Base-by-base conservation (phyloP, 257 asterid genomes). In the Gynochthodes officinalis region DNA sequence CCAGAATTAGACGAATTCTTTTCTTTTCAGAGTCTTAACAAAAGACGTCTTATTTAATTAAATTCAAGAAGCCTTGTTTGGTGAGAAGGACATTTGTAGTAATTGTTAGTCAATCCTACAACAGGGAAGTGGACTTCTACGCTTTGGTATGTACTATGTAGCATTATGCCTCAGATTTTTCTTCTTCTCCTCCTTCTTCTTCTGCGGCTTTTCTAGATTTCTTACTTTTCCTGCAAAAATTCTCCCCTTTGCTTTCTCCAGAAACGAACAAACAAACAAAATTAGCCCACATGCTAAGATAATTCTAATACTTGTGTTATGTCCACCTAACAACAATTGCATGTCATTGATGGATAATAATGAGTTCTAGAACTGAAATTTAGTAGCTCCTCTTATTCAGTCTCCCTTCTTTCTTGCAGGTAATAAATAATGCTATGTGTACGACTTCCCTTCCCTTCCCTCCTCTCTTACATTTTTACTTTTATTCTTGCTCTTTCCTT, bases 231-330 rank as follows among this genome's bases (percentile, higher is more conserved):
- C 50, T 27, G n/a, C 28, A 19, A 32, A 33, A 25, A 14, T 52
- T 15, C n/a, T 49, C 64, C 23, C 74, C 66, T 75, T 75, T 58
- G 79, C 79, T 60, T 48, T 66, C 18, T 67, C 30, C 48, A 57
- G 63, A 67, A 33, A 42, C 69, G 32, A 67, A 46, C 16, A 66
- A 66, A 42, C 8, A 19, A 40, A 44, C 27, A 11, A 66, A 28
- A 43, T 13, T n/a, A 8, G 30, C 23, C 44, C 21, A 37, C 32
- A 14, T 21, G 32, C 69, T 25, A 23, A 27, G 3, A 28, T 13
- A 63, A 63, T n/a, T 60, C 44, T n/a, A 13, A 9, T 43, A 0
- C 44, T 18, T 30, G 40, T 9, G 19, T 28, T 48, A 40, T 50
- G 58, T 48, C 58, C 7, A 32, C 19, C 43, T 2, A 18, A n/a